These are phyloP conservation scores for Kodamaea nitidulidarum DNA, from an alignment of 805 yeast genomes.

Conservation along the genomic window DNA sequence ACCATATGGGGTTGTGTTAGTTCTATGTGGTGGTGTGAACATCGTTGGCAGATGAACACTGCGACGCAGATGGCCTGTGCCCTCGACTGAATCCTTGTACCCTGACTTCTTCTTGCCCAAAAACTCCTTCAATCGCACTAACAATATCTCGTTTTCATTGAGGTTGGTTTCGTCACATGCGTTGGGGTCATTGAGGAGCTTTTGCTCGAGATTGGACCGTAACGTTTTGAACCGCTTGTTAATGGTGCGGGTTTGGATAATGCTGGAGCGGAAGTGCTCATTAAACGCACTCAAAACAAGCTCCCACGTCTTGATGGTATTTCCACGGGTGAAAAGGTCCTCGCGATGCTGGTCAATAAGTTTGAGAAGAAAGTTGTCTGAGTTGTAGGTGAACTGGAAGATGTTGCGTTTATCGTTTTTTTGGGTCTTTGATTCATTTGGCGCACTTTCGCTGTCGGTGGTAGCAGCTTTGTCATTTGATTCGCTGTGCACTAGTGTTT, in stretches of 20 bases:
- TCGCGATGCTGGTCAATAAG: slow-evolving; percentile 17
- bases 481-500: not conserved
- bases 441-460: not conserved
- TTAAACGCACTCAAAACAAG: slow-evolving; percentile 21
- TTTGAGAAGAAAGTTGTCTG: slow-evolving; percentile 19
- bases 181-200: slow-evolving; percentile 10
- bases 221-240: slow-evolving; percentile 22
- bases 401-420: slow-evolving; percentile 9
- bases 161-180: slow-evolving; percentile 10
- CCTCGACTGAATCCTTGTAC: not conserved
- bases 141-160: slow-evolving; percentile 23
- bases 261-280: slow-evolving; percentile 13
- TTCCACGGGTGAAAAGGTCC: slow-evolving; percentile 24
- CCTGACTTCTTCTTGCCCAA: slow-evolving; percentile 8
- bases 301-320: slow-evolving; percentile 25
- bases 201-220: slow-evolving; percentile 18
- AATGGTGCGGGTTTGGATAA: slow-evolving; percentile 24
- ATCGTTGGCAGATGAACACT: not conserved
- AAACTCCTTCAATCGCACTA: slow-evolving; percentile 16
- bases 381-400: slow-evolving; percentile 24
- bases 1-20: not conserved
- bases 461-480: not conserved
- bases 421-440: not conserved
- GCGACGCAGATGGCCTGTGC: not conserved
- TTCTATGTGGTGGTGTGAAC: too few species aligned